Evolutionary conservation across 345 rosid species (phyloP), one percentile per base, ranked within the genome.

Genomic region (Dipteronia sinensis): DNA sequence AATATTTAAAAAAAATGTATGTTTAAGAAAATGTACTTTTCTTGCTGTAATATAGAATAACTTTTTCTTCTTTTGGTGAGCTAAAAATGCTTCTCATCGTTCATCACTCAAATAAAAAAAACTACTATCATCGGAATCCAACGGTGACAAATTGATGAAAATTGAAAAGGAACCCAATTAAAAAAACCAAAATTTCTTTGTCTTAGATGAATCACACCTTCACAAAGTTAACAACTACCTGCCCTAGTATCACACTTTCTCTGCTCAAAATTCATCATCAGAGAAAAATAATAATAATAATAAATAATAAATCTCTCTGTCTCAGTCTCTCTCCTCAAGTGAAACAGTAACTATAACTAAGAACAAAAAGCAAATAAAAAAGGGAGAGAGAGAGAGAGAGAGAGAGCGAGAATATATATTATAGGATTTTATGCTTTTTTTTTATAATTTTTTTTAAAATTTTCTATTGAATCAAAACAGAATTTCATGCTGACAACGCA

Each of bases 401-500:
- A 59, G 11, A 59, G 6, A 34, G 38, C 38, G 6, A 34, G 38
- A 5, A 34, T 34, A 34, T 34, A 59, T 20, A 20, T 8, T 5
- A 19, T 58, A 7, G 7, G 23, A 58, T 58, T 58, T 7, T 51
- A 58, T 20, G 25, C 4, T 58, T 58, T 17, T n/a, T 27, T 27
- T 31, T 31, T 31, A 0, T 46, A 46, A 46, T 10, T 7, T 20
- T 20, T 16, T 59, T n/a, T 10, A 20, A 8, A 59, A n/a, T 15
- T 67, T 67, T 1, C 0, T 17, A 38, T 38, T 67, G 23, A 67
- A 40, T 17, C 31, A 63, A 61, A 25, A 72, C 51, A 61, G 76
- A 68, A 79, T 78, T 64, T 55, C 67, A 53, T 53, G 76, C 81
- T 81, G 76, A 86, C 73, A 76, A 47, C 77, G 20, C 65, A 73